These are phyloP conservation scores for Solidago caesia DNA, from an alignment of 129 eudicot genomes.

Conservation along the genomic window DNA sequence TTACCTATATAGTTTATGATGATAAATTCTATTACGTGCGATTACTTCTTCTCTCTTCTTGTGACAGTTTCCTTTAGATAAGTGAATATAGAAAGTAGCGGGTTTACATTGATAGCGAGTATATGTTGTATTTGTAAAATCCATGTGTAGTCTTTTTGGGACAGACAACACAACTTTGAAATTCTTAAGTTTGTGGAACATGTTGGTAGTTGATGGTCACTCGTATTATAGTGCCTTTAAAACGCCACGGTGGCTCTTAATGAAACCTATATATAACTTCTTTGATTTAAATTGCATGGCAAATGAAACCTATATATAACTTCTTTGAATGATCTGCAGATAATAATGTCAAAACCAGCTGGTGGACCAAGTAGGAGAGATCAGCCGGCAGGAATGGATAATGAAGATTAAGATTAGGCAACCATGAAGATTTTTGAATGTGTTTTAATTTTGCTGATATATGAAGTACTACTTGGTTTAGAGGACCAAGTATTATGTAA, in stretches of 20 bases:
- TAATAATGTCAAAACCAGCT: conserved; percentile 87
- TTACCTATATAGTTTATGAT: too few relatives aligned
- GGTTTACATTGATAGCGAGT: too few relatives aligned
- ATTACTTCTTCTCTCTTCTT: too few relatives aligned
- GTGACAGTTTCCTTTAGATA: too few relatives aligned
- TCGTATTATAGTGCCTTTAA: background rate
- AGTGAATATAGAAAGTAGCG: too few relatives aligned
- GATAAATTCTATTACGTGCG: too few relatives aligned
- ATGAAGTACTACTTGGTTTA: background rate
- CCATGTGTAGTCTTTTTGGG: background rate
- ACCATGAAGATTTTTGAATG: background rate
- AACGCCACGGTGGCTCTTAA: too few relatives aligned
- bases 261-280: background rate
- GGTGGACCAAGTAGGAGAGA: conserved; percentile 68
- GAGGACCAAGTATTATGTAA: background rate
- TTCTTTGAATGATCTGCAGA: conserved; percentile 37
- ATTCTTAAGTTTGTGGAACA: background rate
- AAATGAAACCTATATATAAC: background rate
- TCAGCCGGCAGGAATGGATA: conserved; percentile 63
- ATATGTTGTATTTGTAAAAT: background rate
- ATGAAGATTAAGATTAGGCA: conserved; percentile 46
- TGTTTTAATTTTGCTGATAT: background rate
- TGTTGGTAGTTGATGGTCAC: background rate
- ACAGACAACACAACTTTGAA: background rate
- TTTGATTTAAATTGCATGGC: too few relatives aligned